These are phyloP conservation scores for Fusarium sp. DNA, from an alignment of 2,329 filamentous ascomycete genomes.

Conservation along the genomic window DNA sequence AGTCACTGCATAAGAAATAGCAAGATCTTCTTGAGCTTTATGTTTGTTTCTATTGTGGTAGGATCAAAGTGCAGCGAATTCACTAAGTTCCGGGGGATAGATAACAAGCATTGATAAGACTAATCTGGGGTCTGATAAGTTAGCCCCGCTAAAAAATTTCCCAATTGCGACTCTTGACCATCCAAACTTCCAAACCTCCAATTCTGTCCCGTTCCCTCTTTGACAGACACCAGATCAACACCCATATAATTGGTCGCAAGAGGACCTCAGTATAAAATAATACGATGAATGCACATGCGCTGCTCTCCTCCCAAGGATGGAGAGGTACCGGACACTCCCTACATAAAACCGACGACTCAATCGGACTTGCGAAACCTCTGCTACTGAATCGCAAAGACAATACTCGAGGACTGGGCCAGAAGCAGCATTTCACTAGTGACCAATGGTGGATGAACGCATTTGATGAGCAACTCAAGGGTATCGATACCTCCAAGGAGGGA, in stretches of 20 bases:
- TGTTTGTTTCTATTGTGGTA: background rate
- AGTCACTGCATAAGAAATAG: background rate
- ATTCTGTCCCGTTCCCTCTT: background rate
- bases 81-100: background rate
- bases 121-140: slow-evolving; percentile 32
- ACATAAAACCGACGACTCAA: slow-evolving; percentile 75
- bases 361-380: slow-evolving; percentile 84
- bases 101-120: background rate
- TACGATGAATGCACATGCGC: slow-evolving; percentile 82
- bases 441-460: slow-evolving; percentile 99
- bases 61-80: background rate
- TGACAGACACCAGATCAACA: background rate
- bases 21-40: too few relatives aligned
- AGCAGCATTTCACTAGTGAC: slow-evolving; percentile 73
- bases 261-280: background rate
- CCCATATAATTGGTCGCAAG: background rate
- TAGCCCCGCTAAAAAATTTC: slow-evolving; percentile 45
- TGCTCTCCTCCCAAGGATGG: slow-evolving; percentile 90
- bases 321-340: slow-evolving; percentile 88
- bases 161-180: slow-evolving; percentile 1
- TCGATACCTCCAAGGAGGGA: slow-evolving; percentile 71
- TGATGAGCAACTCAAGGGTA: slow-evolving; percentile 85
- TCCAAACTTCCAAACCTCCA: background rate
- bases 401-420: slow-evolving; percentile 82
- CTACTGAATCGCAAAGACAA: slow-evolving; percentile 85